Evolutionary conservation across 495 filamentous ascomycete species (phyloP).

Genomic region (Saxophila tyrrhenica): DNA sequence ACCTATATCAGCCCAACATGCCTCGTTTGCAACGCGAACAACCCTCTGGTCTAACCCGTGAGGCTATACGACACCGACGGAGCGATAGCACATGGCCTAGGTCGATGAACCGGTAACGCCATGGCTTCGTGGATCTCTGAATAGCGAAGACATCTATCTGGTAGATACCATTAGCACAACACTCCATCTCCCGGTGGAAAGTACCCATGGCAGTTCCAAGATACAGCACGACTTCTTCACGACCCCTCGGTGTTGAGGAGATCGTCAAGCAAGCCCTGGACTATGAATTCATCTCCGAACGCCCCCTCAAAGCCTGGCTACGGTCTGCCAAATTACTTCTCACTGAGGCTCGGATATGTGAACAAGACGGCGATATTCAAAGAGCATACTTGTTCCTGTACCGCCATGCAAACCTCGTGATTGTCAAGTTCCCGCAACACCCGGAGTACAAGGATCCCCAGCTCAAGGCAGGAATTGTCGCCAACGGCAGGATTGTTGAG

Average conservation of each 20-base stretch:
- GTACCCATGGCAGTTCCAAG: constrained; percentile 9
- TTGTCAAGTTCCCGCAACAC: constrained; percentile 32
- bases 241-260: constrained; percentile 59
- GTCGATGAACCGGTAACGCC: too few relatives aligned
- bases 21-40: not conserved
- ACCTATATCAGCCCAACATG: not conserved
- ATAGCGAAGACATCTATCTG: too few relatives aligned
- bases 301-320: constrained; percentile 70
- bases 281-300: constrained; percentile 65
- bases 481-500: constrained; percentile 43
- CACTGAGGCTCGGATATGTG: constrained; percentile 64
- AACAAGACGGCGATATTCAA: constrained; percentile 71
- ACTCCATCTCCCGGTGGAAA: not conserved
- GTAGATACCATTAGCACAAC: too few relatives aligned
- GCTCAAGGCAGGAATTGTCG: constrained; percentile 37
- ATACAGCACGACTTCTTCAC: constrained; percentile 1
- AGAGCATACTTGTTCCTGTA: constrained; percentile 80
- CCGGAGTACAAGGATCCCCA: constrained; percentile 37
- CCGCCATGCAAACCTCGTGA: constrained; percentile 59
- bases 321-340: constrained; percentile 60
- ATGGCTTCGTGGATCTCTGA: too few relatives aligned
- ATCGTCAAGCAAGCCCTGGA: constrained; percentile 58
- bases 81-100: too few relatives aligned
- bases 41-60: too few relatives aligned
- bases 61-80: too few relatives aligned